These are phyloP conservation scores for Xanthoconium stramineum DNA, from an alignment of 768 basidiomycete genomes.

Conservation along the genomic window DNA sequence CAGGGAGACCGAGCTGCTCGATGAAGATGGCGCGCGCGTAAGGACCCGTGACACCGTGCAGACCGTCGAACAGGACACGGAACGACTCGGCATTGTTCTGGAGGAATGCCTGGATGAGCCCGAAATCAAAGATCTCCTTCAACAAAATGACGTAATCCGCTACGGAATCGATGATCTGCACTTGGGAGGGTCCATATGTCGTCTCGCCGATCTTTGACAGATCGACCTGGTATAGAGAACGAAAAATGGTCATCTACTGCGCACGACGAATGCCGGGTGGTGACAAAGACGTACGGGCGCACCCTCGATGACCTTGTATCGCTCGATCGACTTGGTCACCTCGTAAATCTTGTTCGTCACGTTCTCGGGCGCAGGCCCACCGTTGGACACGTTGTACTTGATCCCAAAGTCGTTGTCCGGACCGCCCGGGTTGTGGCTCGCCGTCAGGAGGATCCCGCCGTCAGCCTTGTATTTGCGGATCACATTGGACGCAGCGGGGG, in stretches of 20 bases:
- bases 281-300: conserved; percentile 54
- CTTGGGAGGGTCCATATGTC: conserved; percentile 76
- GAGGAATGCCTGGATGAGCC: conserved; percentile 87
- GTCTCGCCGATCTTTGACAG: conserved; percentile 78
- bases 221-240: conserved; percentile 54
- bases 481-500: conserved; percentile 93
- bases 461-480: conserved; percentile 96
- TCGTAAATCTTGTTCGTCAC: conserved; percentile 96
- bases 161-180: conserved; percentile 94
- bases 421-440: conserved; percentile 97
- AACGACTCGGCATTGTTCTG: conserved; percentile 61
- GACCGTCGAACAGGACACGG: conserved; percentile 91
- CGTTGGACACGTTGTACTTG: conserved; percentile 98
- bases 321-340: conserved; percentile 80
- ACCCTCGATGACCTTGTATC: conserved; percentile 82
- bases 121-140: conserved; percentile 91
- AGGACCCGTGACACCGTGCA: conserved; percentile 96
- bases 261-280: too few relatives aligned
- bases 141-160: conserved; percentile 82
- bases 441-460: conserved; percentile 95
- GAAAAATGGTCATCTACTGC: not conserved
- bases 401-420: conserved; percentile 99
- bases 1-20: conserved; percentile 74
- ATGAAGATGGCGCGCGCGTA: conserved; percentile 90
- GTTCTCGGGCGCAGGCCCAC: conserved; percentile 94